Conservation (phyloP, 306 rosid genomes). For the Lotus japonicus region DNA sequence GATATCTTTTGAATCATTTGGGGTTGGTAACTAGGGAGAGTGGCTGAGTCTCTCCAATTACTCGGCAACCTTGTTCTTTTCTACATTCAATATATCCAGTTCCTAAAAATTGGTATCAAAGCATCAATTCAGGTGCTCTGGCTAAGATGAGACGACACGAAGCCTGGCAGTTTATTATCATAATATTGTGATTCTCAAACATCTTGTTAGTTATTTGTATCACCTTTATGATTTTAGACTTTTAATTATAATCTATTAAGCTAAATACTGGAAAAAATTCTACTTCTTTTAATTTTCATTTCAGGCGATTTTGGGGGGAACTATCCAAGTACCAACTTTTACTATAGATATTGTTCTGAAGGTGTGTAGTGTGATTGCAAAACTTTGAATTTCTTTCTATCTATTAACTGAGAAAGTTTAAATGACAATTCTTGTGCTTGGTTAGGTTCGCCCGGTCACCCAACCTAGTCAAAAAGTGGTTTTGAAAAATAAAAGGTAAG, state of each 20-base stretch:
- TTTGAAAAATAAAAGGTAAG: conserved; percentile 83
- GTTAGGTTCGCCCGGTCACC: conserved; percentile 83
- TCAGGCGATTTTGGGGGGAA: conserved; percentile 94
- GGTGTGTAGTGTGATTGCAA: conserved; percentile 39
- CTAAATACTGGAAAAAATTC: background rate
- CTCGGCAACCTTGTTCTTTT: too few species aligned
- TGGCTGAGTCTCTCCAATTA: too few species aligned
- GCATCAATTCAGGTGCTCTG: too few species aligned
- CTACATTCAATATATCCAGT: too few species aligned
- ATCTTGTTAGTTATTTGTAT: background rate
- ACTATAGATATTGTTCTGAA: conserved; percentile 78
- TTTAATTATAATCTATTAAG: background rate
- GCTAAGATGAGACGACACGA: too few species aligned
- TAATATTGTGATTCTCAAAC: background rate
- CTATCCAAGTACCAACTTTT: conserved; percentile 84
- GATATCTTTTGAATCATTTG: too few species aligned
- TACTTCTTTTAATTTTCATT: background rate
- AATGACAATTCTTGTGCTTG: conserved; percentile 12
- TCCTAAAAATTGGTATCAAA: too few species aligned
- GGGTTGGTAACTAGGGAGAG: too few species aligned
- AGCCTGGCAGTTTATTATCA: background rate
- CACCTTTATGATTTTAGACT: background rate
- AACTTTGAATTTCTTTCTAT: background rate
- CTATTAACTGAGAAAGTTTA: background rate
- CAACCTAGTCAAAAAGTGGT: conserved; percentile 93